Evolutionary conservation across 345 rosid species (phyloP).

Genomic region (Nasturtium officinale): DNA sequence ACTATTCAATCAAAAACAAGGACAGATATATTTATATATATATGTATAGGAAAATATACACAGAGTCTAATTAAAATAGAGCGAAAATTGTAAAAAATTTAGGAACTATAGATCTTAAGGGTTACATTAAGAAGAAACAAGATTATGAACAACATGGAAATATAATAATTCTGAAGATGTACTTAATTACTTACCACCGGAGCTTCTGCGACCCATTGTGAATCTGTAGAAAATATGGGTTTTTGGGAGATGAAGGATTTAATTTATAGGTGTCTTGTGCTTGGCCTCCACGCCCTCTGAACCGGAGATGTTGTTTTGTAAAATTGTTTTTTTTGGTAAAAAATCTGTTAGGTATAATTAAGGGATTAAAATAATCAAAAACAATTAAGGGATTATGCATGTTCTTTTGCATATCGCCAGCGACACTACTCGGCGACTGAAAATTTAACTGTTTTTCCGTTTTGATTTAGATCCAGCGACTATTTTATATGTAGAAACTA

Average conservation of each 20-base stretch:
- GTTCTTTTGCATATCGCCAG: too few relatives aligned
- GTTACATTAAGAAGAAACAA: background rate
- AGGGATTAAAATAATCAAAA: too few relatives aligned
- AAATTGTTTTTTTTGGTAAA: background rate
- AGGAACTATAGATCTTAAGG: slow-evolving; percentile 14
- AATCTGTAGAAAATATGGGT: background rate
- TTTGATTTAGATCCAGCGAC: too few relatives aligned
- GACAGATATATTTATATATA: background rate
- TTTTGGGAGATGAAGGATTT: background rate
- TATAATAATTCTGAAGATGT: background rate
- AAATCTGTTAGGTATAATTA: too few relatives aligned
- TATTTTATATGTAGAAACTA: too few relatives aligned
- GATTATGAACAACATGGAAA: background rate
- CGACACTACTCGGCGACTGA: too few relatives aligned
- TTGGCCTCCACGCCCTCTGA: slow-evolving; percentile 15
- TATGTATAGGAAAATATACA: too few relatives aligned
- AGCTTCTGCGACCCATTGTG: slow-evolving; percentile 22
- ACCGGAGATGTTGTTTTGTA: slow-evolving; percentile 10
- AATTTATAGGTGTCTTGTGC: slow-evolving; percentile 9
- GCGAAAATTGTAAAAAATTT: background rate
- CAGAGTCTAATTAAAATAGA: background rate
- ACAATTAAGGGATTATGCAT: too few relatives aligned
- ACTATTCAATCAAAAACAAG: background rate
- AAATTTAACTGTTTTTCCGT: too few relatives aligned
- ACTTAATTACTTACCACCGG: slow-evolving; percentile 8